Evolutionary conservation across 139 green algal species (phyloP).

Genomic region (Chlamydomonas sphaeroides): DNA sequence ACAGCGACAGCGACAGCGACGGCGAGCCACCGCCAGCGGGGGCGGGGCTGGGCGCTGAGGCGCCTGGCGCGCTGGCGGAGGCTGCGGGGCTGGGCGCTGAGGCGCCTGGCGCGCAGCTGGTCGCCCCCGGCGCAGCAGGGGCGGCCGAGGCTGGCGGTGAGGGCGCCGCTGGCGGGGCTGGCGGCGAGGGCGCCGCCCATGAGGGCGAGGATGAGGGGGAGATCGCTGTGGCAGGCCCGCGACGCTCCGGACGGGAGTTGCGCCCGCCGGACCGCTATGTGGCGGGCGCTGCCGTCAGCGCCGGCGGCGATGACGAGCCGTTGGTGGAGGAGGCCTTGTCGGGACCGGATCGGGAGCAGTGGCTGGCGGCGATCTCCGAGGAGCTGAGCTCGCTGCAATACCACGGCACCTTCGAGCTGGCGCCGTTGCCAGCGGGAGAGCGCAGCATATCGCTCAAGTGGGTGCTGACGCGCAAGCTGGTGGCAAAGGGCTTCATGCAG

Average conservation of each 20-base stretch:
- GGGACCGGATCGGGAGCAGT: conserved; percentile 11
- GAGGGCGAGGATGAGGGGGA: neutral
- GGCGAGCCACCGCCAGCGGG: too few species aligned
- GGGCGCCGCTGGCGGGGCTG: neutral
- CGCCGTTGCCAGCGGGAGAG: neutral
- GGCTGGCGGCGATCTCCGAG: neutral
- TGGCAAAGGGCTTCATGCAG: conserved; percentile 56
- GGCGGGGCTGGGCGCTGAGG: too few species aligned
- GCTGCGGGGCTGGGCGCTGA: too few species aligned
- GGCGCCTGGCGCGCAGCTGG: too few species aligned
- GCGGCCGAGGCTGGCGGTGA: too few species aligned
- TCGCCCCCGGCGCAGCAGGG: too few species aligned
- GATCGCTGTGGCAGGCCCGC: neutral
- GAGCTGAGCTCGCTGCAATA: neutral
- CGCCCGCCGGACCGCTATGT: too few species aligned
- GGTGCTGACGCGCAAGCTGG: conserved; percentile 48
- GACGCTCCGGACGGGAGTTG: neutral
- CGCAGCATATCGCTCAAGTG: conserved; percentile 31
- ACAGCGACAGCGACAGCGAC: too few species aligned
- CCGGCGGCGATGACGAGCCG: too few species aligned
- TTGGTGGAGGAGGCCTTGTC: too few species aligned
- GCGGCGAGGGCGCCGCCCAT: neutral
- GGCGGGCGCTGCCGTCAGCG: too few species aligned
- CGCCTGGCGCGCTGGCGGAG: too few species aligned
- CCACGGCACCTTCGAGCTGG: neutral